Percentiles rank a stretch among this genome's conserved stretches.
Conservation (phyloP, 768 basidiomycete species). For the Hortiboletus campestris region DNA sequence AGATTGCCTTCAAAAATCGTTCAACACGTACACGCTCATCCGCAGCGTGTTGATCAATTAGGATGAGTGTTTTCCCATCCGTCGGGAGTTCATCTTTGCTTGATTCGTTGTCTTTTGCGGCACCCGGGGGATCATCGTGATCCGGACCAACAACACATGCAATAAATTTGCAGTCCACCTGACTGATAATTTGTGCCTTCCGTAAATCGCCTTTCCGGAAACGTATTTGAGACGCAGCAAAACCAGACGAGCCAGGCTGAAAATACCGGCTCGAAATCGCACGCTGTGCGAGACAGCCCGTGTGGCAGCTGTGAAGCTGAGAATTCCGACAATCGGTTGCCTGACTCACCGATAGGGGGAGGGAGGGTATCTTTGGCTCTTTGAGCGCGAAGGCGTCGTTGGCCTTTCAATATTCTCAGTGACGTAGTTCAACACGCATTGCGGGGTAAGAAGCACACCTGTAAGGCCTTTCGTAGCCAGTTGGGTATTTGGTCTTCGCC, state of each 20-base stretch:
- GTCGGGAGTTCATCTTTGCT: constrained; percentile 17
- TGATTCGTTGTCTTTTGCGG: constrained; percentile 13
- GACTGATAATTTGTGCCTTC: constrained; percentile 63
- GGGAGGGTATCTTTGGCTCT: constrained; percentile 47
- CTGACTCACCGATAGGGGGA: constrained; percentile 15
- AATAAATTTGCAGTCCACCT: constrained; percentile 91
- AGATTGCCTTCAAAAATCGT: constrained; percentile 70
- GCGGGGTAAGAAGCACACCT: constrained; percentile 39
- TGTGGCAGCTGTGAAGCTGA: constrained; percentile 11
- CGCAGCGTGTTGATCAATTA: constrained; percentile 98
- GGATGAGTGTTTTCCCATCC: constrained; percentile 47
- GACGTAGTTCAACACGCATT: not conserved
- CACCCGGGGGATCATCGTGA: constrained; percentile 10
- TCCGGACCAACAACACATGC: constrained; percentile 56
- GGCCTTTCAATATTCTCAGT: constrained; percentile 36
- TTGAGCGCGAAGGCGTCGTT: constrained; percentile 54
- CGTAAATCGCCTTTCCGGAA: constrained; percentile 56
- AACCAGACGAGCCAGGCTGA: constrained; percentile 12
- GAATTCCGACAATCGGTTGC: constrained; percentile 9
- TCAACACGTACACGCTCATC: constrained; percentile 95
- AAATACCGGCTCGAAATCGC: constrained; percentile 5
- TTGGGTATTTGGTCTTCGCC: constrained; percentile 39
- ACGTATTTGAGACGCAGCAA: constrained; percentile 27
- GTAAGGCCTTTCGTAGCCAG: constrained; percentile 65
- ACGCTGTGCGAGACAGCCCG: constrained; percentile 6